phyloP scores from a whole-genome alignment of 257 asterid species.

The Solanum appendiculatum region DNA sequence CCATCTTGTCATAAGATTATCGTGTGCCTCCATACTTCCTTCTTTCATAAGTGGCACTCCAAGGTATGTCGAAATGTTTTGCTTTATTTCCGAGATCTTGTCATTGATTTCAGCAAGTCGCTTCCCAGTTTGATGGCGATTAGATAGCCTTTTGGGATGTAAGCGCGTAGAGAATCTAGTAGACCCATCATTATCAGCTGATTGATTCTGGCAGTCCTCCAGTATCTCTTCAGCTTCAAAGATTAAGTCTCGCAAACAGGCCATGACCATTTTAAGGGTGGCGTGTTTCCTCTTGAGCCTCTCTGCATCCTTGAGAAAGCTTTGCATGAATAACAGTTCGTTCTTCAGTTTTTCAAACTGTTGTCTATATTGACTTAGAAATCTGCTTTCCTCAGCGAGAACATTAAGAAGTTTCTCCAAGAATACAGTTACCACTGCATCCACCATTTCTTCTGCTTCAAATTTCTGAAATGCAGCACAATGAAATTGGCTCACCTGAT shows the following conservation, averaged over 20 bases:
- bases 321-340: constrained; percentile 20
- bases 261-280: constrained; percentile 11
- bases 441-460: constrained; percentile 16
- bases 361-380: constrained; percentile 8
- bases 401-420: constrained; percentile 16
- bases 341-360: constrained; percentile 14
- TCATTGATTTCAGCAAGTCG: constrained; percentile 16
- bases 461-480: not conserved
- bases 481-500: not conserved
- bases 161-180: not conserved
- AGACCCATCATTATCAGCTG: not conserved
- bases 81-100: constrained; percentile 12
- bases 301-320: constrained; percentile 25
- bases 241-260: constrained; percentile 12
- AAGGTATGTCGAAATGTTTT: constrained; percentile 14
- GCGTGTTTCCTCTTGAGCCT: constrained; percentile 21
- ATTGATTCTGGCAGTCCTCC: constrained; percentile 10
- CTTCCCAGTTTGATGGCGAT: constrained; percentile 6
- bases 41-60: constrained; percentile 10
- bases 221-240: constrained; percentile 24
- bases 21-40: constrained; percentile 12
- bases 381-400: constrained; percentile 17
- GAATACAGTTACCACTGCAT: constrained; percentile 20
- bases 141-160: constrained; percentile 3
- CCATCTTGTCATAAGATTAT: constrained; percentile 25